Percentiles rank a stretch among this genome's conserved stretches.
Evolutionary conservation across 345 rosid genomes (phyloP).

Genomic region (Erodium maritimum): DNA sequence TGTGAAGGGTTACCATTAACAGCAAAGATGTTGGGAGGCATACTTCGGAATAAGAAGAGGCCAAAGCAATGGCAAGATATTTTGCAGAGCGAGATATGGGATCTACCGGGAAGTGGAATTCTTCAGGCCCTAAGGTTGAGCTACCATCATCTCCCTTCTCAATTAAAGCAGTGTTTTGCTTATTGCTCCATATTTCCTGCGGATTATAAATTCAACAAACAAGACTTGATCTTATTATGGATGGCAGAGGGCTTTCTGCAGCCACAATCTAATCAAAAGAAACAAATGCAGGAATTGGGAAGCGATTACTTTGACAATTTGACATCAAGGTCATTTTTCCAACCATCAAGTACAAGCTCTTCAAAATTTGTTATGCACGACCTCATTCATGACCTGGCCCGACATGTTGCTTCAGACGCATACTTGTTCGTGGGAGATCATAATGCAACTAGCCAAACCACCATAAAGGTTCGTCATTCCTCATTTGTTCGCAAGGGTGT

Average conservation of each 20-base stretch:
- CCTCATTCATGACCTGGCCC: conserved; percentile 18
- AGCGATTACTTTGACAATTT: conserved; percentile 12
- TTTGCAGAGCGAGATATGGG: conserved; percentile 8
- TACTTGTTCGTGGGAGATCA: background rate
- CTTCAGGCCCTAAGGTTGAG: conserved; percentile 11
- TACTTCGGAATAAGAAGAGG: conserved; percentile 3
- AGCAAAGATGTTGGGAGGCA: conserved; percentile 11
- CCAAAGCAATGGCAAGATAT: conserved; percentile 9
- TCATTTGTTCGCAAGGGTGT: background rate
- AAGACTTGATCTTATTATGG: conserved; percentile 12
- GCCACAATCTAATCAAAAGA: too few relatives aligned
- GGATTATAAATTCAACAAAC: conserved; percentile 9
- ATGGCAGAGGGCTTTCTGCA: conserved; percentile 13
- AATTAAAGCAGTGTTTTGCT: conserved; percentile 12
- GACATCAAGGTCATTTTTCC: conserved; percentile 19
- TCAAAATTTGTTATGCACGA: conserved; percentile 20
- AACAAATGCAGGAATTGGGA: conserved; percentile 8
- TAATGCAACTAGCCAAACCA: too few relatives aligned
- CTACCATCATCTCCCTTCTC: conserved; percentile 13
- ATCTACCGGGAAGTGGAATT: background rate
- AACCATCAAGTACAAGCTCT: background rate
- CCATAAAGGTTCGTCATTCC: conserved; percentile 9
- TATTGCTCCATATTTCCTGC: conserved; percentile 15
- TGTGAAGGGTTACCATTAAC: conserved; percentile 12
- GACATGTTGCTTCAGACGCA: conserved; percentile 6